Conservation (phyloP, 768 basidiomycete species). For the Leccinum longicurvipes region DNA sequence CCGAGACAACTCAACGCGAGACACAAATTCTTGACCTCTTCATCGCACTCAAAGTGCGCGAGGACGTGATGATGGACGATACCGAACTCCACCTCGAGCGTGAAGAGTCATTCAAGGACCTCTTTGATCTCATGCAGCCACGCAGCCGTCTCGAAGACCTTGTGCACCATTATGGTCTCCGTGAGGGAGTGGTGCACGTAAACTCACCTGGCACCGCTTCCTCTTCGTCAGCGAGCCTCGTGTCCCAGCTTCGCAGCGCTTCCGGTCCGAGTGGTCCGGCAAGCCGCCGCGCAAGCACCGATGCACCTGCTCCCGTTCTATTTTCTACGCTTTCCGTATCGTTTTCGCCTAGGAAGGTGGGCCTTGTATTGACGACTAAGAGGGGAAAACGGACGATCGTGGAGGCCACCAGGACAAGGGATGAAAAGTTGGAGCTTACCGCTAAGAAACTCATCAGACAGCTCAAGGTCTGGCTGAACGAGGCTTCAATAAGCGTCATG, state of each 20-base stretch:
- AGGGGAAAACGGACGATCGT: constrained; percentile 51
- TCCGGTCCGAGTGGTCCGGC: constrained; percentile 5
- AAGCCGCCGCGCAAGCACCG: neutral
- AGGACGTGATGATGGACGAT: constrained; percentile 77
- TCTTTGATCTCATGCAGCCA: constrained; percentile 77
- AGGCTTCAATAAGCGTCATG: constrained; percentile 4
- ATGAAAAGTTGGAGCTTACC: constrained; percentile 54
- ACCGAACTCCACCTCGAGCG: constrained; percentile 70
- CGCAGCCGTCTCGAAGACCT: constrained; percentile 75
- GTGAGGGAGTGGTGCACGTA: constrained; percentile 34
- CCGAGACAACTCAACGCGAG: constrained; percentile 63
- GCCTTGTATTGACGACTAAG: constrained; percentile 31
- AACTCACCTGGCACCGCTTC: neutral
- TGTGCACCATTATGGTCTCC: constrained; percentile 42
- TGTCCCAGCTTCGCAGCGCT: neutral
- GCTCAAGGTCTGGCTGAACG: constrained; percentile 42
- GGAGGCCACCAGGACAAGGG: constrained; percentile 46
- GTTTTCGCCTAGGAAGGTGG: constrained; percentile 39
- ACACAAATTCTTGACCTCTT: constrained; percentile 73
- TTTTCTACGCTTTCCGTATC: constrained; percentile 38
- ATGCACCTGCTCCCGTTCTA: constrained; percentile 21
- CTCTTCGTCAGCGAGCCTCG: constrained; percentile 1
- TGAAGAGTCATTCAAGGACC: constrained; percentile 72
- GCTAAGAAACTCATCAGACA: constrained; percentile 52
- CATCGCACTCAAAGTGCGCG: constrained; percentile 74